A percentile compares a stretch with the other conserved stretches of the same genome.
These are phyloP conservation scores for Mycosphaerelloides madeirae DNA, from an alignment of 2,329 filamentous ascomycete species.

Conservation along the genomic window DNA sequence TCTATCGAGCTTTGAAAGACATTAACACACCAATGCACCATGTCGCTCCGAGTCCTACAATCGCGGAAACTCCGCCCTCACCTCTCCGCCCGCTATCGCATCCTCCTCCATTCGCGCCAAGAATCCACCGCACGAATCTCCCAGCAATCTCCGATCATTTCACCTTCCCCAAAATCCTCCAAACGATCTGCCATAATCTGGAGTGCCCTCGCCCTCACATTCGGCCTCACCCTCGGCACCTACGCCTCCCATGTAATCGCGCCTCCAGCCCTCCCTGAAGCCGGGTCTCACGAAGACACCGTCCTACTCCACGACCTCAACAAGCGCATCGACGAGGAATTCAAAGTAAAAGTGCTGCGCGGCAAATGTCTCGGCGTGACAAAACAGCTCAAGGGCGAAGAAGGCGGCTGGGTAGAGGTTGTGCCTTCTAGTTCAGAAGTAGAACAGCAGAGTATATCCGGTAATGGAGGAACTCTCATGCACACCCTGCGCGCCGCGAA, in stretches of 20 bases:
- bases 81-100: constrained; percentile 25
- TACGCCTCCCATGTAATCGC: constrained; percentile 39
- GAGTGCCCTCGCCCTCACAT: constrained; percentile 36
- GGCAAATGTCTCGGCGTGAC: constrained; percentile 39
- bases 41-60: background rate
- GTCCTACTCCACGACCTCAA: constrained; percentile 41
- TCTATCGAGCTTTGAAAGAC: background rate
- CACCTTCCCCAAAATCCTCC: constrained; percentile 4
- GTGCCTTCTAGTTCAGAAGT: constrained; percentile 13
- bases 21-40: background rate
- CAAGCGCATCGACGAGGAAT: constrained; percentile 42
- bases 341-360: constrained; percentile 46
- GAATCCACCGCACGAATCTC: constrained; percentile 2
- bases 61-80: constrained; percentile 17
- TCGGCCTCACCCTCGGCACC: constrained; percentile 41
- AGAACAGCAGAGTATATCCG: constrained; percentile 5
- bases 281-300: constrained; percentile 41
- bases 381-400: constrained; percentile 27
- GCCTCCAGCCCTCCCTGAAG: constrained; percentile 41
- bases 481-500: constrained; percentile 36
- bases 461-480: constrained; percentile 14
- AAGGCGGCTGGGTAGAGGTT: constrained; percentile 32
- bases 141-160: background rate
- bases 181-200: constrained; percentile 21
- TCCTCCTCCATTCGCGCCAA: constrained; percentile 8